Percentiles rank a stretch among this genome's conserved stretches.
phyloP scores from a whole-genome alignment of 768 basidiomycete genomes.

The Sarcodon sp. region DNA sequence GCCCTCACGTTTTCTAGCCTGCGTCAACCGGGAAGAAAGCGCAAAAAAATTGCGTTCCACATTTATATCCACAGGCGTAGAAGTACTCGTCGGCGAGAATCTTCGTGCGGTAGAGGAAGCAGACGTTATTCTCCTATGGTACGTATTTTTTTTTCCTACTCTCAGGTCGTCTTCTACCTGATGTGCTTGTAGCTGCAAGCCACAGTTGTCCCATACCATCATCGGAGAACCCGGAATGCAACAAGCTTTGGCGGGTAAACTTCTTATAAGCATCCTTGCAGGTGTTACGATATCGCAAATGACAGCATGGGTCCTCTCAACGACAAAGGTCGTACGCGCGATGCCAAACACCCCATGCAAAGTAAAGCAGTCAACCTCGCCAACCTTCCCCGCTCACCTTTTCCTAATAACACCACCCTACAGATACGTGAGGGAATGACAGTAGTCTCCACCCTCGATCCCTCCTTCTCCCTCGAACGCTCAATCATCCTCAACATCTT shows the following conservation, averaged over 20 bases:
- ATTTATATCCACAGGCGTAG: slow-evolving; percentile 62
- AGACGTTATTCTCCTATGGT: slow-evolving; percentile 89
- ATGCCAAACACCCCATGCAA: slow-evolving; percentile 99
- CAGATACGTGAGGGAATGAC: slow-evolving; percentile 99
- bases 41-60: slow-evolving; percentile 48
- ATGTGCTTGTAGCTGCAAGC: slow-evolving; percentile 65
- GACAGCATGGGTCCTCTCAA: slow-evolving; percentile 53
- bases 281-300: slow-evolving; percentile 87
- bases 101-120: slow-evolving; percentile 56
- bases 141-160: slow-evolving; percentile 12
- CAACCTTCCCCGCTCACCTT: not conserved
- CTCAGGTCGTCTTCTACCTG: not conserved
- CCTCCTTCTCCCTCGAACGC: slow-evolving; percentile 36
- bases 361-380: slow-evolving; percentile 27
- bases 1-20: slow-evolving; percentile 75
- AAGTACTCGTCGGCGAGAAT: slow-evolving; percentile 62
- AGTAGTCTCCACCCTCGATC: slow-evolving; percentile 65
- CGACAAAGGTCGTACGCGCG: slow-evolving; percentile 82
- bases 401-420: not conserved
- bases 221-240: slow-evolving; percentile 63
- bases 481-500: slow-evolving; percentile 84
- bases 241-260: slow-evolving; percentile 78
- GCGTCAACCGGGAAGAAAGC: slow-evolving; percentile 70
- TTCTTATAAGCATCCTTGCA: slow-evolving; percentile 95
- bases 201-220: slow-evolving; percentile 71